Percentiles rank a stretch among this genome's conserved stretches.
phyloP scores from a whole-genome alignment of 2,329 filamentous ascomycete genomes.

The Stromatinia cepivora region DNA sequence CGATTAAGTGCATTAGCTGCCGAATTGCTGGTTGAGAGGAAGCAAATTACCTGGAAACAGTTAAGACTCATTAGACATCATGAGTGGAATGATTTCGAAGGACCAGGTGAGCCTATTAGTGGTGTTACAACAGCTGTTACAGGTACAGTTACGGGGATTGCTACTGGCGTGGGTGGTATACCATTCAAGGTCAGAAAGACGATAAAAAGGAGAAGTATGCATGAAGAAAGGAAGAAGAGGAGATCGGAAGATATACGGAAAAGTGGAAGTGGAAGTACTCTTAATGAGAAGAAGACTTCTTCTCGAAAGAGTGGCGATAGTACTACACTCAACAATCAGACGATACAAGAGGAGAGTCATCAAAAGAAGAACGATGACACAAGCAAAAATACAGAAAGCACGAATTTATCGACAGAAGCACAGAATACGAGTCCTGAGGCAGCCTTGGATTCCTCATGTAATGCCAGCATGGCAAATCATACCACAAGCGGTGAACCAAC shows the following conservation, averaged over 20 bases:
- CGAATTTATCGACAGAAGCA: background rate
- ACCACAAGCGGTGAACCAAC: conserved; percentile 28
- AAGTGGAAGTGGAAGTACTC: conserved; percentile 22
- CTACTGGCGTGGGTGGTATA: conserved; percentile 63
- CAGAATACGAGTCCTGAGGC: background rate
- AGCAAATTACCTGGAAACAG: conserved; percentile 62
- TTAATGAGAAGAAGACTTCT: conserved; percentile 11
- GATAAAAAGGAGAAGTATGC: conserved; percentile 54
- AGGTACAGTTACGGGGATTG: conserved; percentile 57
- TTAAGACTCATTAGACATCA: conserved; percentile 64
- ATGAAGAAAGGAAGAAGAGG: conserved; percentile 45
- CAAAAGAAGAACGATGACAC: background rate
- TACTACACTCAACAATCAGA: conserved; percentile 4
- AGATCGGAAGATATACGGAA: conserved; percentile 30
- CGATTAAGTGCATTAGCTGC: conserved; percentile 64
- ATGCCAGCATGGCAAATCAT: conserved; percentile 9
- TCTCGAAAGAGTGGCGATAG: conserved; percentile 2
- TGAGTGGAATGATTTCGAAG: conserved; percentile 77
- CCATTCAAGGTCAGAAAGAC: conserved; percentile 62
- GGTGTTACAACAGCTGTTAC: conserved; percentile 63
- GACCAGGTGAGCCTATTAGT: conserved; percentile 71
- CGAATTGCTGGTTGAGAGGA: conserved; percentile 60
- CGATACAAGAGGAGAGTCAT: conserved; percentile 8
- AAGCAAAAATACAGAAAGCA: too few species aligned
- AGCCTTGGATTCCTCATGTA: background rate